phyloP scores from a whole-genome alignment of 345 rosid genomes.

The Brassica napus region DNA sequence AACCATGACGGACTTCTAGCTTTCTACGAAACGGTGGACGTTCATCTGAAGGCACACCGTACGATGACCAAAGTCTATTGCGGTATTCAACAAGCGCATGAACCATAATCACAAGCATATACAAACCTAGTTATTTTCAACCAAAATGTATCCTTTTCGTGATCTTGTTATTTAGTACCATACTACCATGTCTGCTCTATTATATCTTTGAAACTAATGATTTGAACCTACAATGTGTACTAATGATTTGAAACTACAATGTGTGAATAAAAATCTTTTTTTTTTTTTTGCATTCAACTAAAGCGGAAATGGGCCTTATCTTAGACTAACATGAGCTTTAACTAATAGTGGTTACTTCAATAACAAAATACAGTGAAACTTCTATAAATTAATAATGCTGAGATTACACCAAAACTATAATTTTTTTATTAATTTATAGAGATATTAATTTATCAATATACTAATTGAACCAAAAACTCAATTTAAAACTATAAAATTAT shows the following conservation, averaged over 20 bases:
- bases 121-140: neutral
- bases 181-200: neutral
- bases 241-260: neutral
- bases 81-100: slow-evolving; percentile 36
- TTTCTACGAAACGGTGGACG: slow-evolving; percentile 39
- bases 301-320: too few relatives aligned
- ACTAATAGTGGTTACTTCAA: too few relatives aligned
- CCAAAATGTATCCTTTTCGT: neutral
- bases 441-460: too few relatives aligned
- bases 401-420: too few relatives aligned
- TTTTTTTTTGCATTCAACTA: too few relatives aligned
- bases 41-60: slow-evolving; percentile 42
- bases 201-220: neutral
- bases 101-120: neutral
- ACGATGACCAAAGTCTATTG: slow-evolving; percentile 56
- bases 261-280: too few relatives aligned
- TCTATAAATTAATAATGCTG: too few relatives aligned
- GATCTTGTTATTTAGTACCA: neutral
- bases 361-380: too few relatives aligned
- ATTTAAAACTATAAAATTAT: too few relatives aligned
- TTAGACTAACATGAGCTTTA: too few relatives aligned
- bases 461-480: too few relatives aligned
- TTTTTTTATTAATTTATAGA: too few relatives aligned
- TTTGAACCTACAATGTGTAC: neutral
- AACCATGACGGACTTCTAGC: slow-evolving; percentile 51